A percentile compares a stretch with the other conserved stretches of the same genome.
Evolutionary conservation across 1,284 basidiomycete genomes (phyloP).

Genomic region (Cerrena zonata): DNA sequence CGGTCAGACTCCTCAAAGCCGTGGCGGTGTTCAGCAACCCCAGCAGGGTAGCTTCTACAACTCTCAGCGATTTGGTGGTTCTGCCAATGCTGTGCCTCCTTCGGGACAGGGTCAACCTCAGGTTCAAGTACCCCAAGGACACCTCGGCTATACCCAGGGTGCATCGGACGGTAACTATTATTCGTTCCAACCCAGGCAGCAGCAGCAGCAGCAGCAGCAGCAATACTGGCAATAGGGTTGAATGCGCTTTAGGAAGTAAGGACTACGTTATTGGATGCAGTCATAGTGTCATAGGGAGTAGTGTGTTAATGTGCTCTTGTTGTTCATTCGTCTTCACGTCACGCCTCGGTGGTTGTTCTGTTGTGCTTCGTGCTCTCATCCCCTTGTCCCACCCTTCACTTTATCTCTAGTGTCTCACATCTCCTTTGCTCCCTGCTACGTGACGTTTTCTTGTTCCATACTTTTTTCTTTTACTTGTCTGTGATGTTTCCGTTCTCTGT

Average conservation of each 20-base stretch:
- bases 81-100: constrained; percentile 38
- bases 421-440: too few relatives aligned
- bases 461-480: background rate
- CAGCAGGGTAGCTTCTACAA: constrained; percentile 57
- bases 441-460: background rate
- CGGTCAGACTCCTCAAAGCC: constrained; percentile 42
- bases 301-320: background rate
- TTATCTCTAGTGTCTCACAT: too few relatives aligned
- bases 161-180: constrained; percentile 60
- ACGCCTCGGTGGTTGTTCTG: background rate
- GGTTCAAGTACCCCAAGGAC: constrained; percentile 54
- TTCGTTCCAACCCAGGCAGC: constrained; percentile 59
- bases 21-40: constrained; percentile 41
- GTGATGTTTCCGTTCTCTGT: too few relatives aligned
- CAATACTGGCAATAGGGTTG: constrained; percentile 59
- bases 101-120: constrained; percentile 32
- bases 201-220: constrained; percentile 31
- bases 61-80: constrained; percentile 52
- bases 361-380: background rate
- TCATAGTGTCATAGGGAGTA: background rate
- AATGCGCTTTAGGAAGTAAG: background rate
- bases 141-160: constrained; percentile 61
- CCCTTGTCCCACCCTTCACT: too few relatives aligned
- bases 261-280: background rate
- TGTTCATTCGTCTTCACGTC: background rate